phyloP scores from a whole-genome alignment of 331 rosid genomes.

The Stylosanthes scabra region DNA sequence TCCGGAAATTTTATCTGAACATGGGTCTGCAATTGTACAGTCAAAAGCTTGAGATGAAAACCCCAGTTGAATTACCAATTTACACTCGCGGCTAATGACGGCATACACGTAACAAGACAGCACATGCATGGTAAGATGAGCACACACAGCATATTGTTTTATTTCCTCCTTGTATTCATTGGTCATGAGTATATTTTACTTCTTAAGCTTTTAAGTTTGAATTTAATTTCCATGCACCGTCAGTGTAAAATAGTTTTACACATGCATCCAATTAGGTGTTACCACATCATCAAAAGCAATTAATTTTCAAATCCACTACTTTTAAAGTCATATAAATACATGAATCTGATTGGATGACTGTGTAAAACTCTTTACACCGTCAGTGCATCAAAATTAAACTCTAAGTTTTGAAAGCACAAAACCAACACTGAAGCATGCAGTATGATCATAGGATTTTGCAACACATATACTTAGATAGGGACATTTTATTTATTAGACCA shows the following conservation, averaged over 20 bases:
- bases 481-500: slow-evolving; percentile 1
- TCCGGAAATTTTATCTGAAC: slow-evolving; percentile 80
- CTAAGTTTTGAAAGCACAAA: slow-evolving; percentile 20
- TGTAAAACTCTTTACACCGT: no score
- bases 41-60: slow-evolving; percentile 15
- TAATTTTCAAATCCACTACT: no score
- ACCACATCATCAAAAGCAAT: no score
- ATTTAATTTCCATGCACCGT: no score
- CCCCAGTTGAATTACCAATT: slow-evolving; percentile 14
- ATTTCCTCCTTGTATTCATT: slow-evolving; percentile 17
- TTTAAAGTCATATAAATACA: no score
- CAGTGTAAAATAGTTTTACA: no score
- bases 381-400: no score
- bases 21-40: slow-evolving; percentile 55
- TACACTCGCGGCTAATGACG: neutral
- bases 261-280: no score
- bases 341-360: no score
- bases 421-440: slow-evolving; percentile 5
- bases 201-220: slow-evolving; percentile 7
- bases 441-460: slow-evolving; percentile 2
- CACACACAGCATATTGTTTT: neutral
- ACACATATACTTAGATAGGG: slow-evolving; percentile 6
- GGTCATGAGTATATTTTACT: slow-evolving; percentile 1
- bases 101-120: slow-evolving; percentile 14
- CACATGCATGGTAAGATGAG: neutral